Percentiles rank a stretch among this genome's conserved stretches.
These are phyloP conservation scores for Liriodendron chinense DNA, from an alignment of 164 flowering plant species.

Conservation along the genomic window DNA sequence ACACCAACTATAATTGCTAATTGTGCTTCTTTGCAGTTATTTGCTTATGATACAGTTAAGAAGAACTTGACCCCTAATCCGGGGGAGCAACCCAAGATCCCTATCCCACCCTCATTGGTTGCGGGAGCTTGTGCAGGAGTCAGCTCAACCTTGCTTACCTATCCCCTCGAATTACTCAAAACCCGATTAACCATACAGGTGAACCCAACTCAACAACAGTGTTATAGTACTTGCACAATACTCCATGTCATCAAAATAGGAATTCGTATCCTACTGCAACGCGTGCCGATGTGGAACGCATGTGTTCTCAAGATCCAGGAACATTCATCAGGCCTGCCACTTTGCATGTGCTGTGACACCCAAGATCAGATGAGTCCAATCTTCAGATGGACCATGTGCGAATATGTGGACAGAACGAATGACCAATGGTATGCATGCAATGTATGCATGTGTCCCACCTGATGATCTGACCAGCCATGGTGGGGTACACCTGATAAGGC, in stretches of 20 bases:
- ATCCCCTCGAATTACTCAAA: slow-evolving; percentile 91
- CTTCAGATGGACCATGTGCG: background rate
- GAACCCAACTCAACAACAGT: slow-evolving; percentile 6
- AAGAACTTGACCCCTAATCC: slow-evolving; percentile 61
- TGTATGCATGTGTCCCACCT: background rate
- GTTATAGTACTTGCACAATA: background rate
- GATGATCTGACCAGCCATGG: background rate
- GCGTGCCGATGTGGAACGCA: background rate
- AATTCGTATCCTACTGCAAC: background rate
- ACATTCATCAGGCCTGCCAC: background rate
- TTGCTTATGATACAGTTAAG: slow-evolving; percentile 88
- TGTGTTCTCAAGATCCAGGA: background rate
- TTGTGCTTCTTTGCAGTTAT: slow-evolving; percentile 51
- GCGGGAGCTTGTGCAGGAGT: slow-evolving; percentile 99
- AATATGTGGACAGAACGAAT: background rate
- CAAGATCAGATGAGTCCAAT: too few relatives aligned
- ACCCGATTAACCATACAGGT: slow-evolving; percentile 96
- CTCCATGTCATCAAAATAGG: background rate
- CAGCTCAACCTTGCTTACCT: slow-evolving; percentile 78
- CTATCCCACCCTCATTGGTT: slow-evolving; percentile 73
- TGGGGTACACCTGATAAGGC: background rate
- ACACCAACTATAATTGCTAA: background rate
- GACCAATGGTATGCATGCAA: background rate
- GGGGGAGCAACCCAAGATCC: slow-evolving; percentile 66
- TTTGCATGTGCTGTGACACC: background rate